phyloP scores from a whole-genome alignment of 2,329 filamentous ascomycete genomes.

The Shiraia sp. region DNA sequence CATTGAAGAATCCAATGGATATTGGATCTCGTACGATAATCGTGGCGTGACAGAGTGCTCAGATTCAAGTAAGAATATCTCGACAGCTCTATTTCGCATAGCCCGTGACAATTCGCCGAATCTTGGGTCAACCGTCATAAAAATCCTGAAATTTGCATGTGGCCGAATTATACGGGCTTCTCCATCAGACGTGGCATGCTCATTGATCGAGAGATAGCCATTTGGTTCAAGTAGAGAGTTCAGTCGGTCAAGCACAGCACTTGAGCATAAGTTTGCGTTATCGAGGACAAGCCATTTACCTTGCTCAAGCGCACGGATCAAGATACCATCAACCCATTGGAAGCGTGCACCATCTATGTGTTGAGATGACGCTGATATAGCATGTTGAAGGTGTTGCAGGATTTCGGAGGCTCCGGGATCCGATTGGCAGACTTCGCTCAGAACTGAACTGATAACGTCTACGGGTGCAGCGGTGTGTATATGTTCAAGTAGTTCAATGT shows the following conservation, averaged over 20 bases:
- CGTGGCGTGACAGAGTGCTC: conserved; percentile 3
- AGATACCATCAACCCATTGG: conserved; percentile 92
- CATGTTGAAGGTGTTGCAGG: conserved; percentile 53
- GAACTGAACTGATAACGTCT: conserved; percentile 9
- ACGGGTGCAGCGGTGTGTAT: conserved; percentile 12
- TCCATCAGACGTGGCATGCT: conserved; percentile 83
- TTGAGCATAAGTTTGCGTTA: conserved; percentile 95
- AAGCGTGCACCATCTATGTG: conserved; percentile 76
- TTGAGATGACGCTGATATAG: conserved; percentile 58
- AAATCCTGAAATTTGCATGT: conserved; percentile 86
- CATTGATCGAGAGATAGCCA: conserved; percentile 86
- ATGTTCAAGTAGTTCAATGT: conserved; percentile 26
- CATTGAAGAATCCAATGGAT: conserved; percentile 43
- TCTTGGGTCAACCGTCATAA: conserved; percentile 88
- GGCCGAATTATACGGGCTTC: conserved; percentile 78
- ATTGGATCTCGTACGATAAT: conserved; percentile 14
- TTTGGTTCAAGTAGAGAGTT: conserved; percentile 94
- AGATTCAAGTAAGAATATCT: conserved; percentile 70
- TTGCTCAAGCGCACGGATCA: conserved; percentile 82
- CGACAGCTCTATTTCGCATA: conserved; percentile 93
- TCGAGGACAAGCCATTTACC: conserved; percentile 94
- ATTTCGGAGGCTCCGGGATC: conserved; percentile 32
- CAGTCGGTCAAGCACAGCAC: conserved; percentile 89
- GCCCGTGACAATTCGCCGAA: conserved; percentile 93
- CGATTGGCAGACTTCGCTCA: conserved; percentile 14